Evolutionary conservation across 768 basidiomycete genomes (phyloP).

Genomic region (Naganishia onofrii): DNA sequence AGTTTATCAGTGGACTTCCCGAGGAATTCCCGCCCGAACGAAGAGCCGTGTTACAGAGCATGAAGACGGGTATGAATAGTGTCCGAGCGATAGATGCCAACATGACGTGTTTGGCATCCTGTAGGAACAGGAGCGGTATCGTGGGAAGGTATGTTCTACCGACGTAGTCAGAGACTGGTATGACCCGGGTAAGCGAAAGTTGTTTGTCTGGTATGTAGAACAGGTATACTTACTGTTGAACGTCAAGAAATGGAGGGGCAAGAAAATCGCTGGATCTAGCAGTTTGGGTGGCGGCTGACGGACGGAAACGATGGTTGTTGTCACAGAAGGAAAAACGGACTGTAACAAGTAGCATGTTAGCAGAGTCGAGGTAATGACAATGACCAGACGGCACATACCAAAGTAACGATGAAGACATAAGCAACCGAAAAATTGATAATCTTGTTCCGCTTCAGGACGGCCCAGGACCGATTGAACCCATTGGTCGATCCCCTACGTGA

Average conservation of each 20-base stretch:
- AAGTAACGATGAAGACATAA: slow-evolving; percentile 73
- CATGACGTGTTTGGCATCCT: slow-evolving; percentile 66
- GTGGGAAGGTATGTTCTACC: slow-evolving; percentile 50
- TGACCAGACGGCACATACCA: slow-evolving; percentile 58
- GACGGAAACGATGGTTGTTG: slow-evolving; percentile 68
- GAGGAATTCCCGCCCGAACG: not conserved
- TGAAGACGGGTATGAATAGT: slow-evolving; percentile 78
- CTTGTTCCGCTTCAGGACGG: slow-evolving; percentile 58
- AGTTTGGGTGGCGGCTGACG: slow-evolving; percentile 55
- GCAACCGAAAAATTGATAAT: slow-evolving; percentile 69
- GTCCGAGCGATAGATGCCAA: slow-evolving; percentile 67
- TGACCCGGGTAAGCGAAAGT: not conserved
- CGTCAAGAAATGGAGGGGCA: slow-evolving; percentile 71
- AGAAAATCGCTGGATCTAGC: slow-evolving; percentile 55
- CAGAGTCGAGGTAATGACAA: not conserved
- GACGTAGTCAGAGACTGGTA: slow-evolving; percentile 47
- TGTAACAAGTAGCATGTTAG: slow-evolving; percentile 45
- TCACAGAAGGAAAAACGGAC: slow-evolving; percentile 85
- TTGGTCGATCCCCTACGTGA: slow-evolving; percentile 10
- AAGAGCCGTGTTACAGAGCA: slow-evolving; percentile 72
- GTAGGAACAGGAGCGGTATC: slow-evolving; percentile 59
- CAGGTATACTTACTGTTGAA: slow-evolving; percentile 47
- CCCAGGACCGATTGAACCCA: slow-evolving; percentile 21
- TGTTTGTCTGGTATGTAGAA: not conserved
- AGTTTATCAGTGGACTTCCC: slow-evolving; percentile 62